Conservation (phyloP, 441 rosid species). For the Corymbia calophylla region DNA sequence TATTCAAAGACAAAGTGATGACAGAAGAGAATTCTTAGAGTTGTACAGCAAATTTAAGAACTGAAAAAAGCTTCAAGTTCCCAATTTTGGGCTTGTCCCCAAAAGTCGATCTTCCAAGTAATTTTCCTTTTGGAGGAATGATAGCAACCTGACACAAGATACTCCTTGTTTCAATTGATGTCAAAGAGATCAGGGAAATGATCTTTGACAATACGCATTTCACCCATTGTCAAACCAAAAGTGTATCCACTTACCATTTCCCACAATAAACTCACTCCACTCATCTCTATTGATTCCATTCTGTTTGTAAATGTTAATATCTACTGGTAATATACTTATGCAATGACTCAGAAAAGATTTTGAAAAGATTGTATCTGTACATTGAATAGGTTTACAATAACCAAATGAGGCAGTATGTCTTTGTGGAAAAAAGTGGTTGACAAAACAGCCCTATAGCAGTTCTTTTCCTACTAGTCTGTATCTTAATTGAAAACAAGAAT, state of each 20-base stretch:
- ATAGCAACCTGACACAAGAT: not conserved
- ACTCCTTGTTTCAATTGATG: not conserved
- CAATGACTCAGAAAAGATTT: not conserved
- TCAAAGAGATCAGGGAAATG: not conserved
- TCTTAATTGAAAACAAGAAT: not conserved
- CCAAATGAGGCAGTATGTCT: not conserved
- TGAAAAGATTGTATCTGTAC: not conserved
- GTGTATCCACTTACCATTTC: not conserved
- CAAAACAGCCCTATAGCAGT: not conserved
- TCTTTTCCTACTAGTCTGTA: not conserved
- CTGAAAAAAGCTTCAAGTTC: not conserved
- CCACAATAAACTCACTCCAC: not conserved
- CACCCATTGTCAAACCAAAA: not conserved
- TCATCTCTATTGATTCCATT: not conserved
- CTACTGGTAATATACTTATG: not conserved
- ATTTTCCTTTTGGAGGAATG: not conserved
- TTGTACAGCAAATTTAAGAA: not conserved
- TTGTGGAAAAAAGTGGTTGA: not conserved
- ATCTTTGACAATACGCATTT: not conserved
- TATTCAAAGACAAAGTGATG: not conserved
- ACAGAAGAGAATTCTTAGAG: not conserved
- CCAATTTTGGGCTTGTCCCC: not conserved
- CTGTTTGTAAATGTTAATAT: not conserved
- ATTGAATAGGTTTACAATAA: not conserved
- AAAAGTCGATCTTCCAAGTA: not conserved